Evolutionary conservation across 2,329 filamentous ascomycete genomes (phyloP).

Genomic region (Aphanocladium album): DNA sequence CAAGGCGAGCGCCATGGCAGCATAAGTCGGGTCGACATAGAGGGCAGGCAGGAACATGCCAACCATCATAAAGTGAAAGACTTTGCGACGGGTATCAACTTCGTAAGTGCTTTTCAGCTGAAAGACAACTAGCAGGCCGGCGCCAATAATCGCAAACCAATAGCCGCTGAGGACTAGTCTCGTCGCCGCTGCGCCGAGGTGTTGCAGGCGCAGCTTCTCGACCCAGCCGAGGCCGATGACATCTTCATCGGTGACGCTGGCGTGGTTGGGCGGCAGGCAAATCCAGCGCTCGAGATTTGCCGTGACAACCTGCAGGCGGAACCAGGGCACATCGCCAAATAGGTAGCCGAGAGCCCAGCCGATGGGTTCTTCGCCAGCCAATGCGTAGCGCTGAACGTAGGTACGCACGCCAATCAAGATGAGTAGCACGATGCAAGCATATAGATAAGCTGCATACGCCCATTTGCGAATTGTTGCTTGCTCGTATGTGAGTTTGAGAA

Average conservation of each 20-base stretch:
- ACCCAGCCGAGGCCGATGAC: constrained; percentile 54
- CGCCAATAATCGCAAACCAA: constrained; percentile 62
- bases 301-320: constrained; percentile 67
- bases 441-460: constrained; percentile 77
- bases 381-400: constrained; percentile 62
- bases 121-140: constrained; percentile 71
- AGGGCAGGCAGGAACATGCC: constrained; percentile 86
- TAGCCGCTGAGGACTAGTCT: constrained; percentile 73
- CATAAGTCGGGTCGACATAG: constrained; percentile 81
- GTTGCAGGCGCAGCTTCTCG: constrained; percentile 57
- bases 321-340: constrained; percentile 68
- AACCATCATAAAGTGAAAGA: constrained; percentile 98
- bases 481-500: constrained; percentile 71
- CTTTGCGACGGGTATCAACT: constrained; percentile 92
- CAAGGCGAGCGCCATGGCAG: constrained; percentile 71
- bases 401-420: constrained; percentile 67
- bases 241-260: constrained; percentile 22
- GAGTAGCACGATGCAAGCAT: constrained; percentile 58
- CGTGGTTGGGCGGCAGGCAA: constrained; percentile 52
- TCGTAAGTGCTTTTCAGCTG: constrained; percentile 72
- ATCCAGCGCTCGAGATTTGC: constrained; percentile 72
- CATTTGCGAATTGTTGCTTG: constrained; percentile 77
- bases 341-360: constrained; percentile 91
- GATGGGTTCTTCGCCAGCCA: constrained; percentile 72
- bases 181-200: constrained; percentile 72